Conservation (phyloP, 2,329 filamentous ascomycete genomes). For the Akanthomyces lecanii region DNA sequence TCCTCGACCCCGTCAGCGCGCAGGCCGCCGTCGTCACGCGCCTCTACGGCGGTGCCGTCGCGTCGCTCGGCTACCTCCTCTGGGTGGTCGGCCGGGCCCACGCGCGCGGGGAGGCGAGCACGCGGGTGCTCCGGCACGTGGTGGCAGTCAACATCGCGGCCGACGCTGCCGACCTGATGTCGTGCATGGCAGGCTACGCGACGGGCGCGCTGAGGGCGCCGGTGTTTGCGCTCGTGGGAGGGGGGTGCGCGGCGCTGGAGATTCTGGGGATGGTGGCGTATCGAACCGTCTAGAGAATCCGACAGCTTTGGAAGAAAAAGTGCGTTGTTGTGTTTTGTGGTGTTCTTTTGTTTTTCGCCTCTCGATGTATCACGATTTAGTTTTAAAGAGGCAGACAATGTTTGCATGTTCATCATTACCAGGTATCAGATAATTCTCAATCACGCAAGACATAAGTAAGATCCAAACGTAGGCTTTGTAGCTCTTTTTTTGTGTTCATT, state of each 20-base stretch:
- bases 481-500: slow-evolving; percentile 5
- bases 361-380: no score
- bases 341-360: neutral
- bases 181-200: neutral
- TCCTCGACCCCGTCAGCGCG: neutral
- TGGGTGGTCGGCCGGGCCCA: neutral
- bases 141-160: neutral
- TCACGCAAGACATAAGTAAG: neutral
- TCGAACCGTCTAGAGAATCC: neutral
- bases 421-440: neutral
- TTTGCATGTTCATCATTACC: neutral
- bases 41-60: neutral
- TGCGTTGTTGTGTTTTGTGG: no score
- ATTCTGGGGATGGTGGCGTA: neutral
- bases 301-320: no score
- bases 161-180: neutral
- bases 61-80: neutral
- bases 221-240: neutral
- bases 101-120: neutral
- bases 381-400: neutral
- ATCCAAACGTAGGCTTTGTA: neutral
- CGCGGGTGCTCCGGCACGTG: neutral
- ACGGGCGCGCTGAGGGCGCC: neutral
- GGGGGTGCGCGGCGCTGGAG: neutral
- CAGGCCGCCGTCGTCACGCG: slow-evolving; percentile 2